Evolutionary conservation across 257 asterid genomes (phyloP), one percentile per base, ranked within the genome.

Genomic region (Ballota nigra): DNA sequence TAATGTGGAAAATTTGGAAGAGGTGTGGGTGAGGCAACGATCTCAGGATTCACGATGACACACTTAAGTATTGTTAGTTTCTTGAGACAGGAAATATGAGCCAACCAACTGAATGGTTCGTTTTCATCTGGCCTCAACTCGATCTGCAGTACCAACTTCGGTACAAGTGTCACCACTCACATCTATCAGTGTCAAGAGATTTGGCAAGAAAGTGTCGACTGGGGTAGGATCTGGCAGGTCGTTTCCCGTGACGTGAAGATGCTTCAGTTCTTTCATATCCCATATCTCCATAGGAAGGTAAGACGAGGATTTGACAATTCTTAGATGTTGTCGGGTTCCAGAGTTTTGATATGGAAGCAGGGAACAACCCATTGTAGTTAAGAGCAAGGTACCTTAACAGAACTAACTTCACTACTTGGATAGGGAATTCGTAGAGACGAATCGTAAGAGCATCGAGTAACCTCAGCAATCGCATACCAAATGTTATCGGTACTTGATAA

Each of bases 341-440:
- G 1, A 62, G 49, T 62, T 62, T 36, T 22, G 51, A 62, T 62
- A 62, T 62, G 16, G 52, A 34, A 18, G 8, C 6, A 9, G 51
- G 68, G 26, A 62, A 52, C 6, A 8, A 3, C 10, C 10, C n/a
- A 10, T 19, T 62, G 12, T n/a, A 62, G 9, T 24, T 62, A 4
- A 61, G 47, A 40, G 67, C 63, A 33, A 72, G 19, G 64, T 72
- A 63, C 63, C 41, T 23, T 15, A 63, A 23, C 13, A 8, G 45
- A n/a, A 61, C 45, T 2, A 33, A n/a, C 2, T 61, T 5, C 5
- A 7, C 5, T 61, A 31, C 67, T n/a, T 31, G 8, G 36, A 24
- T 24, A 2, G 65, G 65, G 65, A 59, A 59, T 15, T 59, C 65
- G 9, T 59, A 28, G 67, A 61, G 28, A 7, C 67, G 67, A n/a